These are phyloP conservation scores for Hamamelis virginiana DNA, from an alignment of 164 flowering plant species.

Conservation along the genomic window DNA sequence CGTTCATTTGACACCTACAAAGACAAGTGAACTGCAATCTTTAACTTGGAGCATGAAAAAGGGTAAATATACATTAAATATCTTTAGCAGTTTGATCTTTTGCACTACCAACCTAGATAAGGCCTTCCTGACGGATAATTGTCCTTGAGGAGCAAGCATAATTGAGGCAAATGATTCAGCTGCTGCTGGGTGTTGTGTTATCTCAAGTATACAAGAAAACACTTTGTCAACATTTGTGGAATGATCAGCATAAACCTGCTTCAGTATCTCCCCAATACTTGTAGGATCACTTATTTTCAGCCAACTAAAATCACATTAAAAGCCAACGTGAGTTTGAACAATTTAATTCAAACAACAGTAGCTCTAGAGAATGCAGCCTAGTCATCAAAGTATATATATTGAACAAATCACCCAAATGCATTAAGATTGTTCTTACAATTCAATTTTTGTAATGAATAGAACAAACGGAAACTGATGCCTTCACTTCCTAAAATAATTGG, in stretches of 20 bases:
- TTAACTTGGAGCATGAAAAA: constrained; percentile 6
- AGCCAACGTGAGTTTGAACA: neutral
- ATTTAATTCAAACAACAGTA: neutral
- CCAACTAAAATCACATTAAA: constrained; percentile 56
- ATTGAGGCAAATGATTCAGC: constrained; percentile 95
- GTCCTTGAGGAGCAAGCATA: constrained; percentile 85
- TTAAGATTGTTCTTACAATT: too few relatives aligned
- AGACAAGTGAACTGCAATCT: neutral
- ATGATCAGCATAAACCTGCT: constrained; percentile 92
- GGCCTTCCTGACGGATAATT: constrained; percentile 75
- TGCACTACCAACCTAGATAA: constrained; percentile 47
- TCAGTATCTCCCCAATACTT: constrained; percentile 71
- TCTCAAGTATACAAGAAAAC: constrained; percentile 69
- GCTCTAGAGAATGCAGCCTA: neutral
- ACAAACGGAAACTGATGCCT: too few relatives aligned
- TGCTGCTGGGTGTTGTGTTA: constrained; percentile 93
- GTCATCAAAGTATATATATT: neutral
- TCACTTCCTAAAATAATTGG: too few relatives aligned
- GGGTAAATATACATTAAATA: neutral
- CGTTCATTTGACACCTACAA: constrained; percentile 60
- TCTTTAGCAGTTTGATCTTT: neutral
- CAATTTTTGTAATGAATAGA: too few relatives aligned
- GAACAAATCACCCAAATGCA: neutral
- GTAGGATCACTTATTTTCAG: constrained; percentile 84
- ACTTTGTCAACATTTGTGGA: constrained; percentile 80